Evolutionary conservation across 768 basidiomycete genomes (phyloP), one percentile per base, ranked within the genome.

Genomic region (Lactifluus echinatus): DNA sequence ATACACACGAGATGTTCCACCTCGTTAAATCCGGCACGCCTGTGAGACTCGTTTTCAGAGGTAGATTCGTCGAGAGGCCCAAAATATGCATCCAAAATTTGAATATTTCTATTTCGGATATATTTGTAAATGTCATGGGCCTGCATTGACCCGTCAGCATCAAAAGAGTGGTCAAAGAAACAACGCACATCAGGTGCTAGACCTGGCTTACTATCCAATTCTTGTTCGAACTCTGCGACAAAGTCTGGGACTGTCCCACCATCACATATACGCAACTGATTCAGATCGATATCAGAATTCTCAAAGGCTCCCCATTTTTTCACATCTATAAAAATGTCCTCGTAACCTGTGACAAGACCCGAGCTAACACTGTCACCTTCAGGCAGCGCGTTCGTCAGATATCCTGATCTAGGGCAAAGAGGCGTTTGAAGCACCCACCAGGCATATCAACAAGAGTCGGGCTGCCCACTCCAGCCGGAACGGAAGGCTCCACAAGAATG

Each of bases 61-160:
- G 17, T n/a, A 1, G 7, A 37, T 14, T 37, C 36, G 5, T 37
- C 36, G 36, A 17, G 4, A 37, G 34, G 15, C 23, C 23, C 49
- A 12, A 50, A 37, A 33, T 36, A 50, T 50, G 23, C 23, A 11
- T 8, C 15, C 2, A 17, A 26, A 15, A 28, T 26, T 4, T 0
- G 8, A 1, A 3, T n/a, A n/a, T n/a, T n/a, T n/a, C n/a, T n/a
- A 4, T 37, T 2, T 7, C 1, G 5, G 5, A 36, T 40, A 19
- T 1, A 4, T 3, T 40, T 15, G 12, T 1, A 19, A 1, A 0
- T 0, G 8, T 0, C 2, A 15, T 4, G 11, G 1, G 26, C 11
- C 37, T 43, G 15, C 28, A 42, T 21, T 21, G 50, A 21, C 26
- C 26, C 2, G 26, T 40, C 37, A 50, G 24, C 8, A 40, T 40